A percentile compares a stretch with the other conserved stretches of the same genome.
Evolutionary conservation across 2,329 filamentous ascomycete genomes (phyloP).

Genomic region (Dothideomycetes sp.): DNA sequence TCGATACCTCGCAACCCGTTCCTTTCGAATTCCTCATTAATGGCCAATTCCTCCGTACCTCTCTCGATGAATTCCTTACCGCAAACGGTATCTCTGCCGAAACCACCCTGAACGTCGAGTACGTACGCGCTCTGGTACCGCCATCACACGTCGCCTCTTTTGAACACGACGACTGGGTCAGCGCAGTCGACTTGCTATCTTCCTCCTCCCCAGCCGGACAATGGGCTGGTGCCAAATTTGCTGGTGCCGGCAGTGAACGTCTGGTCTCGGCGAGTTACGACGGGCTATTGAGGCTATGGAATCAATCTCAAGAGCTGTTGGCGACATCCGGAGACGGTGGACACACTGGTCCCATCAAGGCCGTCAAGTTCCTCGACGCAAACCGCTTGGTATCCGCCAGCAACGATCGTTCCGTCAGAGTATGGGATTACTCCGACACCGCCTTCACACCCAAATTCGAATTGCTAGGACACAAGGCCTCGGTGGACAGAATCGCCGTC

Average conservation of each 20-base stretch:
- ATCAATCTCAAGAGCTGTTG: slow-evolving; percentile 74
- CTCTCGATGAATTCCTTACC: slow-evolving; percentile 82
- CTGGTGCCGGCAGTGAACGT: slow-evolving; percentile 51
- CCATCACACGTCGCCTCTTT: slow-evolving; percentile 85
- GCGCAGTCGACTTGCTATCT: slow-evolving; percentile 73
- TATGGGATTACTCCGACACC: slow-evolving; percentile 80
- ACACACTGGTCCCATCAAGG: slow-evolving; percentile 68
- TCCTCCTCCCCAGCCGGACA: slow-evolving; percentile 50
- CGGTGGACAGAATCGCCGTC: slow-evolving; percentile 65
- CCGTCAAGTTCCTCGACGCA: slow-evolving; percentile 72
- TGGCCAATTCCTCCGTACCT: slow-evolving; percentile 80
- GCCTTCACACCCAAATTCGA: slow-evolving; percentile 66
- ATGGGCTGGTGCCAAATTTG: slow-evolving; percentile 44
- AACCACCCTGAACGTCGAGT: slow-evolving; percentile 79
- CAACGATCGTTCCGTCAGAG: slow-evolving; percentile 71
- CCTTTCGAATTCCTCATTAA: slow-evolving; percentile 95
- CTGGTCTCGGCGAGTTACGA: slow-evolving; percentile 94
- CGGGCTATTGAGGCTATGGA: slow-evolving; percentile 80
- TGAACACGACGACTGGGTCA: slow-evolving; percentile 96
- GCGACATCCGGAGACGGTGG: slow-evolving; percentile 67
- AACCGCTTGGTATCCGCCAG: slow-evolving; percentile 73
- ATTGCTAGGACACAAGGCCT: slow-evolving; percentile 70
- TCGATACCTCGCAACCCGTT: slow-evolving; percentile 52
- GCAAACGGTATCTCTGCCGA: slow-evolving; percentile 82
- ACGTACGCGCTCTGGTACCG: slow-evolving; percentile 83